Percentiles rank a stretch among this genome's conserved stretches.
phyloP scores from a whole-genome alignment of 148 eudicot genomes.

The Dysphania ambrosioides region DNA sequence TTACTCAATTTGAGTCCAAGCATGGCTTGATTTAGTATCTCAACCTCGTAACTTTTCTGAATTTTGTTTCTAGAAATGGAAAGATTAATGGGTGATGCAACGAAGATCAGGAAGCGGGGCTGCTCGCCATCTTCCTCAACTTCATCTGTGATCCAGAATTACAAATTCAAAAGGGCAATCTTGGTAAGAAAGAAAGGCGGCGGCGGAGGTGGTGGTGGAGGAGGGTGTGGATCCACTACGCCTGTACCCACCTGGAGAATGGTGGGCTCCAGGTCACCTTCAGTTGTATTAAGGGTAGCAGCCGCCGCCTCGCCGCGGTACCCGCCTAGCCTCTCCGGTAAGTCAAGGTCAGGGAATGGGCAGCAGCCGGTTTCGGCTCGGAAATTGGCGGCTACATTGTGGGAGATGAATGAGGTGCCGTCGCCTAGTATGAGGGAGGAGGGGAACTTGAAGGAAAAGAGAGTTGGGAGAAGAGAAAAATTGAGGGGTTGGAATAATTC shows the following conservation, averaged over 20 bases:
- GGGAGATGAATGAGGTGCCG: constrained; percentile 84
- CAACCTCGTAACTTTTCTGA: not conserved
- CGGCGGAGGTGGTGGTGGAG: constrained; percentile 23
- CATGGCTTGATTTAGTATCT: not conserved
- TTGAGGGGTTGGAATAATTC: constrained; percentile 31
- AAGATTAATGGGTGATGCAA: constrained; percentile 30
- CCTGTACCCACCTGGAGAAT: constrained; percentile 77
- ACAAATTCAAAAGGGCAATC: constrained; percentile 73
- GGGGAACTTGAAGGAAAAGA: constrained; percentile 13
- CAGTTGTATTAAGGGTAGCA: constrained; percentile 29
- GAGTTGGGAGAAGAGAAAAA: constrained; percentile 34
- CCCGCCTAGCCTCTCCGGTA: constrained; percentile 36
- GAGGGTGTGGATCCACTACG: constrained; percentile 53
- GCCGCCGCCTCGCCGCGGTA: constrained; percentile 49
- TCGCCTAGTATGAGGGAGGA: constrained; percentile 30
- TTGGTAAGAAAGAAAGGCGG: constrained; percentile 46
- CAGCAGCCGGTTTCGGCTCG: constrained; percentile 68
- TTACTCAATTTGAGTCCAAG: not conserved
- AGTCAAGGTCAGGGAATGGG: constrained; percentile 32
- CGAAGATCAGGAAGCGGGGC: constrained; percentile 81
- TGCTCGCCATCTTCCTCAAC: constrained; percentile 84
- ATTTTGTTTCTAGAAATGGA: constrained; percentile 15
- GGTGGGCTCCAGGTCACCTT: constrained; percentile 42
- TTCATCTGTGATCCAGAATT: constrained; percentile 62
- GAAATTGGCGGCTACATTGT: constrained; percentile 86